Conservation (phyloP, 768 basidiomycete species). For the Mycena capillaripes region DNA sequence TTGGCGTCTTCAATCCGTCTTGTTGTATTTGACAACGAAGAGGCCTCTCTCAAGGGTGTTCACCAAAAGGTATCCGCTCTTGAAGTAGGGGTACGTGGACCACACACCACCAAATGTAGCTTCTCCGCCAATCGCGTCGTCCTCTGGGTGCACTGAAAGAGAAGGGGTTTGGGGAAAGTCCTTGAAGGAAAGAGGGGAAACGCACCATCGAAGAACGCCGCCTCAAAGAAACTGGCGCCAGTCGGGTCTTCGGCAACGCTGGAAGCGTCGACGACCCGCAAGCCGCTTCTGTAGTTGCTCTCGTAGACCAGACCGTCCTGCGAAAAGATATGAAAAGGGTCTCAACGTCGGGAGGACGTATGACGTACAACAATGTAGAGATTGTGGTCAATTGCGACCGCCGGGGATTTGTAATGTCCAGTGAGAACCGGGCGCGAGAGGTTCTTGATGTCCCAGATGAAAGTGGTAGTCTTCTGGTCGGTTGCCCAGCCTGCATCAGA, state of each 20-base stretch:
- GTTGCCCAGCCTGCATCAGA: conserved; percentile 34
- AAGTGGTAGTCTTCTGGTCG: conserved; percentile 44
- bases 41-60: conserved; percentile 33
- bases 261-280: conserved; percentile 45
- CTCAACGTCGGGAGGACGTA: too few species aligned
- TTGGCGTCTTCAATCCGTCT: background rate
- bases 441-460: conserved; percentile 47
- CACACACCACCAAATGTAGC: conserved; percentile 26
- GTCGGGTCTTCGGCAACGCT: conserved; percentile 45
- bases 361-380: conserved; percentile 39
- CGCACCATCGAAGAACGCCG: conserved; percentile 44
- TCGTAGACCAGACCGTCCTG: conserved; percentile 43
- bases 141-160: conserved; percentile 19
- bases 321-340: background rate
- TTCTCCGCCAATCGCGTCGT: conserved; percentile 30
- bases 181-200: background rate
- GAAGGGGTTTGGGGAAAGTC: background rate
- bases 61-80: conserved; percentile 31
- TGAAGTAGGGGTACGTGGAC: conserved; percentile 35
- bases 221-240: conserved; percentile 41
- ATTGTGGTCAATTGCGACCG: conserved; percentile 46
- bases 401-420: conserved; percentile 42
- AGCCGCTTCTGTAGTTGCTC: conserved; percentile 46
- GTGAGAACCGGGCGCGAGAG: conserved; percentile 42
- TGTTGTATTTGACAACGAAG: conserved; percentile 26